These are phyloP conservation scores for Hymenoscyphus fraxineus DNA, from an alignment of 2,329 filamentous ascomycete genomes.

Conservation along the genomic window DNA sequence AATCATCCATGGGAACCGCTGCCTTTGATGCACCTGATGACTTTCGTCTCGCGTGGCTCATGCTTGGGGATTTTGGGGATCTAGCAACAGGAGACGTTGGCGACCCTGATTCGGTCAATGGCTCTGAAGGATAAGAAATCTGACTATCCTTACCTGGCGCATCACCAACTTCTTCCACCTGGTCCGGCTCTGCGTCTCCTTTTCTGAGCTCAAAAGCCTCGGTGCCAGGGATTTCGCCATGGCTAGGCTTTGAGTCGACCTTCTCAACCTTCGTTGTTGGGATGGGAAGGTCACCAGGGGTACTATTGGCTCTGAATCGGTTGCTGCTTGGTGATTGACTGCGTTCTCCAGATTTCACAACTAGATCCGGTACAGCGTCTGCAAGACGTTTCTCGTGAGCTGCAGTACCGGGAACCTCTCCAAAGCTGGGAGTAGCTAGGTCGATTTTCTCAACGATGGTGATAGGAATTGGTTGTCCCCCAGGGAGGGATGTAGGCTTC, in stretches of 20 bases:
- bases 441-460: slow-evolving; percentile 57
- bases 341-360: slow-evolving; percentile 39
- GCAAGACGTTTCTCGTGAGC: slow-evolving; percentile 52
- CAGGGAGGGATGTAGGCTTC: slow-evolving; percentile 24
- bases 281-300: slow-evolving; percentile 43
- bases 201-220: slow-evolving; percentile 53
- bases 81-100: slow-evolving; percentile 49
- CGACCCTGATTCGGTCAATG: slow-evolving; percentile 60
- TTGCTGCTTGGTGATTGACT: slow-evolving; percentile 23
- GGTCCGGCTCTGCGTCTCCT: slow-evolving; percentile 56
- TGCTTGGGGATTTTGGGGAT: slow-evolving; percentile 36
- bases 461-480: slow-evolving; percentile 47
- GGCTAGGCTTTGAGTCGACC: slow-evolving; percentile 52
- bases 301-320: slow-evolving; percentile 29
- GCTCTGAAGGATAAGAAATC: slow-evolving; percentile 39
- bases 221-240: slow-evolving; percentile 60
- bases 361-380: slow-evolving; percentile 59
- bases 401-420: slow-evolving; percentile 58
- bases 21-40: slow-evolving; percentile 32
- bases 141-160: slow-evolving; percentile 51
- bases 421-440: slow-evolving; percentile 49
- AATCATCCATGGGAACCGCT: slow-evolving; percentile 49
- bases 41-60: slow-evolving; percentile 39
- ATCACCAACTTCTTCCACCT: slow-evolving; percentile 49
- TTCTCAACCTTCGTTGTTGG: slow-evolving; percentile 57